Percentiles rank a stretch among this genome's conserved stretches.
These are phyloP conservation scores for Vigna unguiculata DNA, from an alignment of 306 rosid genomes.

Conservation along the genomic window DNA sequence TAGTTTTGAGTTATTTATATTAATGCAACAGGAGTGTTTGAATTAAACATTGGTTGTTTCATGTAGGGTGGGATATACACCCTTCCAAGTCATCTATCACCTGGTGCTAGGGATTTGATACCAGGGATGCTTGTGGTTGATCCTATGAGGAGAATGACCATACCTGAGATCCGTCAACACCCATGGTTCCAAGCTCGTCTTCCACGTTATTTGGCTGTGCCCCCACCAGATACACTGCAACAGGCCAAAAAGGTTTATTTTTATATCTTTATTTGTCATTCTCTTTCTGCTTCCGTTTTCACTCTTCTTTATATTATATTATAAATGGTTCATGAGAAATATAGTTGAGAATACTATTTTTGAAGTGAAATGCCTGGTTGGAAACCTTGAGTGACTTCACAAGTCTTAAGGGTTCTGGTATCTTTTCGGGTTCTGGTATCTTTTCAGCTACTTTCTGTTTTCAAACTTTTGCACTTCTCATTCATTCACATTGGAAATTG, in stretches of 20 bases:
- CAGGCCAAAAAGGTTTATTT: slow-evolving; percentile 78
- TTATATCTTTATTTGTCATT: not conserved
- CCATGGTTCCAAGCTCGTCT: slow-evolving; percentile 94
- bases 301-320: slow-evolving; percentile 23
- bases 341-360: slow-evolving; percentile 1
- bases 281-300: slow-evolving; percentile 8
- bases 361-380: slow-evolving; percentile 20
- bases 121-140: slow-evolving; percentile 93
- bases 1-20: slow-evolving; percentile 51
- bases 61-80: slow-evolving; percentile 91
- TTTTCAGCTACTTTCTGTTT: slow-evolving; percentile 26
- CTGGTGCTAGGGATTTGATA: slow-evolving; percentile 87
- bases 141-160: slow-evolving; percentile 89
- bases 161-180: slow-evolving; percentile 95
- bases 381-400: slow-evolving; percentile 8
- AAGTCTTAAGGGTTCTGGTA: slow-evolving; percentile 12
- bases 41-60: slow-evolving; percentile 37
- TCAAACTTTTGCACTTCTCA: slow-evolving; percentile 8
- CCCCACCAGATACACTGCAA: slow-evolving; percentile 82
- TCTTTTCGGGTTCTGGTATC: slow-evolving; percentile 32
- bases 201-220: slow-evolving; percentile 92
- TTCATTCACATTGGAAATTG: slow-evolving; percentile 8
- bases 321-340: not conserved
- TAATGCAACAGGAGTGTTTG: slow-evolving; percentile 24
- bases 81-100: slow-evolving; percentile 88